phyloP scores from a whole-genome alignment of 495 filamentous ascomycete species.

The Delitschia confertaspora region DNA sequence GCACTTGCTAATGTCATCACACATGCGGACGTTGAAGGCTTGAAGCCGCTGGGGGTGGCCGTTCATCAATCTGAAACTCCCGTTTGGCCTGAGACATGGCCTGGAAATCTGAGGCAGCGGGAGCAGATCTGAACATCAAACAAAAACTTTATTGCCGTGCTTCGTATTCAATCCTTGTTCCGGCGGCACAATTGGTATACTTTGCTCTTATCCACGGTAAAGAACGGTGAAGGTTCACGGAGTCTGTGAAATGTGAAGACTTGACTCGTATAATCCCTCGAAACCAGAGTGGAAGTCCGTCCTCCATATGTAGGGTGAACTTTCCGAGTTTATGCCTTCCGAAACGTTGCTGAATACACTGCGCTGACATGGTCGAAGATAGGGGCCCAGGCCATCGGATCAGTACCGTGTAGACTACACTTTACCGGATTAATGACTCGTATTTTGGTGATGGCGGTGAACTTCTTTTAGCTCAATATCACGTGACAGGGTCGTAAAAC shows the following conservation, averaged over 20 bases:
- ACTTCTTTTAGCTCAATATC: too few species aligned
- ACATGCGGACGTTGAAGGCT: slow-evolving; percentile 11
- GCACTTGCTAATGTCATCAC: slow-evolving; percentile 6
- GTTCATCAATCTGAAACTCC: slow-evolving; percentile 26
- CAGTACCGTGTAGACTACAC: not conserved
- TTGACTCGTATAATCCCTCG: too few species aligned
- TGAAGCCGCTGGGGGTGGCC: too few species aligned
- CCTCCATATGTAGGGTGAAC: slow-evolving; percentile 11
- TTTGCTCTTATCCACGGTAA: not conserved
- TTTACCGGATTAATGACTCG: too few species aligned
- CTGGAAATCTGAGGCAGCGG: slow-evolving; percentile 24
- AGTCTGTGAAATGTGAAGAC: not conserved
- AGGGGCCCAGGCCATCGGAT: too few species aligned
- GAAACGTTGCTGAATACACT: too few species aligned
- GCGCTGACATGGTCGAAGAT: too few species aligned
- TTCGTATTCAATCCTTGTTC: not conserved
- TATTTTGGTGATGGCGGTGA: too few species aligned
- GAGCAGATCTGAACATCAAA: slow-evolving; percentile 28
- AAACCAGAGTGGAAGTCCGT: not conserved
- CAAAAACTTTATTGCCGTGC: slow-evolving; percentile 3
- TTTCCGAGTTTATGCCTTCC: slow-evolving; percentile 13
- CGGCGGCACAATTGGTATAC: not conserved
- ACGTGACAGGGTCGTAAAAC: too few species aligned
- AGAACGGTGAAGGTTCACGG: not conserved
- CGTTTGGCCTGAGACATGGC: slow-evolving; percentile 20